These are phyloP conservation scores for Alternaria dauci DNA, from an alignment of 2,329 filamentous ascomycete genomes.

Conservation along the genomic window DNA sequence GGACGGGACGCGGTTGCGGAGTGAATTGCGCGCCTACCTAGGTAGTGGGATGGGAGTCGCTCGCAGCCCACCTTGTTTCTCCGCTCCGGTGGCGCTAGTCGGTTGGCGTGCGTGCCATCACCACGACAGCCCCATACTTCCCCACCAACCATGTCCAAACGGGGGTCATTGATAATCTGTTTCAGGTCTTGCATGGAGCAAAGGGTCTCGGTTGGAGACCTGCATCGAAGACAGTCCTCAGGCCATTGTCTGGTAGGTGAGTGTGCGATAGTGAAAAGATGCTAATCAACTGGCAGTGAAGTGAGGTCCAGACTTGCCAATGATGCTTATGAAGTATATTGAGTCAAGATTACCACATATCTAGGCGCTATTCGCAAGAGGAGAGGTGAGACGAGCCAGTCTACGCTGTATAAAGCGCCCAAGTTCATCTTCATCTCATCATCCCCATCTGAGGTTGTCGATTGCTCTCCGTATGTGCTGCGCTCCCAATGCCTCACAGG, in stretches of 20 bases:
- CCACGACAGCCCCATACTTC: slow-evolving; percentile 12
- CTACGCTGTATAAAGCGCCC: not conserved
- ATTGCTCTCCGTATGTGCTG: slow-evolving; percentile 26
- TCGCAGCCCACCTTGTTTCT: slow-evolving; percentile 23
- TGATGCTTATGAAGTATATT: too few species aligned
- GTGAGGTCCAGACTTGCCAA: too few species aligned
- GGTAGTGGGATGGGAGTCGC: slow-evolving; percentile 22
- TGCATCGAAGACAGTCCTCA: too few species aligned
- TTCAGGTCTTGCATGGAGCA: not conserved
- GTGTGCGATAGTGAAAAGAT: too few species aligned
- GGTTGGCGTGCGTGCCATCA: slow-evolving; percentile 5
- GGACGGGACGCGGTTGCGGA: slow-evolving; percentile 27
- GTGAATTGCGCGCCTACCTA: slow-evolving; percentile 33
- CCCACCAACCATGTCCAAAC: not conserved
- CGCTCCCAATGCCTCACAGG: slow-evolving; percentile 26
- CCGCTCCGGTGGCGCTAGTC: slow-evolving; percentile 21
- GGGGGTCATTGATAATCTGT: not conserved
- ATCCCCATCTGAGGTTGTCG: slow-evolving; percentile 26
- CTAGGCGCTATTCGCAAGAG: not conserved
- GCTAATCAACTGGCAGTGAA: too few species aligned
- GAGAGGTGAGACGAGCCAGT: not conserved
- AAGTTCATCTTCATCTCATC: not conserved
- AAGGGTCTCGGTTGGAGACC: not conserved
- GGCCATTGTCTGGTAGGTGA: not conserved
- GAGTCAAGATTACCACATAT: too few species aligned